Evolutionary conservation across 345 rosid species (phyloP).

Genomic region (Lumnitzera racemosa): DNA sequence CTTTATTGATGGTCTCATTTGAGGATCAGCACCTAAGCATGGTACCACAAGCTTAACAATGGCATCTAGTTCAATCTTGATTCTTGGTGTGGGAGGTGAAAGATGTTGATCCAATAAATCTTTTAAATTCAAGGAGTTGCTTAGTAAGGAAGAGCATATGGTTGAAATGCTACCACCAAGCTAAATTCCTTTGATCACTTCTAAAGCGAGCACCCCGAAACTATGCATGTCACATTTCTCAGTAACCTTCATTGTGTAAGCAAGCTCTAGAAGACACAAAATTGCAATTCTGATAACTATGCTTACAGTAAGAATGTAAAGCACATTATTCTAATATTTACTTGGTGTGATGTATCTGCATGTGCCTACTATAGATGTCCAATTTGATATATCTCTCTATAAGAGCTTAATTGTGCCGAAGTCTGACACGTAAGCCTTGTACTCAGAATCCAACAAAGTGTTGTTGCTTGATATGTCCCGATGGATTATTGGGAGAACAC

Average conservation of each 20-base stretch:
- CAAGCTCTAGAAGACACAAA: not conserved
- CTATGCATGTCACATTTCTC: too few species aligned
- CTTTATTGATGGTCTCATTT: too few species aligned
- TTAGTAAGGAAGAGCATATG: not conserved
- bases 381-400: too few species aligned
- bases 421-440: slow-evolving; percentile 18
- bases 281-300: not conserved
- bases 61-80: too few species aligned
- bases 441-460: slow-evolving; percentile 18
- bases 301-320: not conserved
- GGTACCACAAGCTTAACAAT: too few species aligned
- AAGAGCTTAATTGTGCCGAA: not conserved
- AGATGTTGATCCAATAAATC: slow-evolving; percentile 21
- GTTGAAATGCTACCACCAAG: slow-evolving; percentile 14
- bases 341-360: slow-evolving; percentile 15
- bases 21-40: too few species aligned
- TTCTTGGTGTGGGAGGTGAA: not conserved
- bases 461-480: slow-evolving; percentile 28
- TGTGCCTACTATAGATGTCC: too few species aligned
- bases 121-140: not conserved
- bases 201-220: too few species aligned
- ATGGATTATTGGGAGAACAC: slow-evolving; percentile 11
- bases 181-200: slow-evolving; percentile 11
- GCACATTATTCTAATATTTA: not conserved
- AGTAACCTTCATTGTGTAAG: too few species aligned